Conservation (phyloP, 2,329 filamentous ascomycete genomes). For the Metarhizium anisopliae region DNA sequence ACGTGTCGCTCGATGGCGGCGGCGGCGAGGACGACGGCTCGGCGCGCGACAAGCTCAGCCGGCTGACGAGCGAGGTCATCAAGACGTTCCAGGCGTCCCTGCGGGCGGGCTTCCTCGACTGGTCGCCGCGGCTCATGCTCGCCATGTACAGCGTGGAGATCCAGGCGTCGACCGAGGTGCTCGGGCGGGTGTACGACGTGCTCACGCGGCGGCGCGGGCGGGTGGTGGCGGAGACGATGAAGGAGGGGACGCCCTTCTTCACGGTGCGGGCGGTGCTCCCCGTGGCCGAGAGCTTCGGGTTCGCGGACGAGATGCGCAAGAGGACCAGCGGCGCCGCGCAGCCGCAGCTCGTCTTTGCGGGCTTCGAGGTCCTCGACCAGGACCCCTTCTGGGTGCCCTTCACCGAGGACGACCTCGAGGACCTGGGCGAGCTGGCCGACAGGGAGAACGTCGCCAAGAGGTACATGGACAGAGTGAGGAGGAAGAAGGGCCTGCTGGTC, state of each 20-base stretch:
- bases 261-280: slow-evolving; percentile 83
- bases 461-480: slow-evolving; percentile 86
- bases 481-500: slow-evolving; percentile 80
- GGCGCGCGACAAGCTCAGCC: slow-evolving; percentile 58
- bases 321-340: slow-evolving; percentile 82
- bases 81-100: slow-evolving; percentile 81
- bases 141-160: slow-evolving; percentile 99
- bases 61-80: slow-evolving; percentile 88
- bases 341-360: slow-evolving; percentile 87
- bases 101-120: slow-evolving; percentile 80
- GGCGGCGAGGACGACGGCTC: slow-evolving; percentile 46
- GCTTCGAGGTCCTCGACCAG: slow-evolving; percentile 87
- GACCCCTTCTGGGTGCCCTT: slow-evolving; percentile 98
- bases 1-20: slow-evolving; percentile 53
- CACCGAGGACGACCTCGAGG: slow-evolving; percentile 87
- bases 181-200: slow-evolving; percentile 94
- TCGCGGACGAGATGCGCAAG: slow-evolving; percentile 93
- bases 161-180: slow-evolving; percentile 89
- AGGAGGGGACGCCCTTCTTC: slow-evolving; percentile 94
- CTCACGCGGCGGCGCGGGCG: slow-evolving; percentile 86
- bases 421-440: slow-evolving; percentile 88
- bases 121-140: slow-evolving; percentile 88
- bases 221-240: slow-evolving; percentile 84
- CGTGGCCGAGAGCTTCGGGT: slow-evolving; percentile 92
- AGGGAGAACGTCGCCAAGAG: slow-evolving; percentile 91